phyloP scores from a whole-genome alignment of 2,329 filamentous ascomycete species.

The Fusarium buharicum region DNA sequence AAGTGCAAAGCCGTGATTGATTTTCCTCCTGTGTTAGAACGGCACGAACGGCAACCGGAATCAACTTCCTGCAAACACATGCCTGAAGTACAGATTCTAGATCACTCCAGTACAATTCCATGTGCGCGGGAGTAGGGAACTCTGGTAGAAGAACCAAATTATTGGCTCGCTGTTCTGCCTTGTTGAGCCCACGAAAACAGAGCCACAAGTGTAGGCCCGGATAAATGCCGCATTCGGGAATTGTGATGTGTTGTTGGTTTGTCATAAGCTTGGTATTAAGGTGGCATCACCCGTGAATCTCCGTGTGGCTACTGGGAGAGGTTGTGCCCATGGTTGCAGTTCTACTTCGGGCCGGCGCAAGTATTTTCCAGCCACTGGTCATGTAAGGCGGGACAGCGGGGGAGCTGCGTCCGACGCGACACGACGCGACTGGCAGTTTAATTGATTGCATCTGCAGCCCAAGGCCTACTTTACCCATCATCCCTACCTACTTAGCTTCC shows the following conservation, averaged over 20 bases:
- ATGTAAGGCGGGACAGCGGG: constrained; percentile 10
- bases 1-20: neutral
- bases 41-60: no score
- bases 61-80: neutral
- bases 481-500: neutral
- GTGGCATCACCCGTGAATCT: constrained; percentile 13
- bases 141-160: neutral
- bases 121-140: neutral
- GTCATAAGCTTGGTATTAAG: constrained; percentile 29
- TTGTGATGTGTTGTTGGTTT: constrained; percentile 28
- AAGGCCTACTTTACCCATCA: neutral
- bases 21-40: no score
- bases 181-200: neutral
- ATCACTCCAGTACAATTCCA: neutral
- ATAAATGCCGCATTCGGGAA: constrained; percentile 17
- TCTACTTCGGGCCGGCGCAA: constrained; percentile 6
- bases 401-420: constrained; percentile 21
- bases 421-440: constrained; percentile 27
- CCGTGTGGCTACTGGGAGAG: constrained; percentile 14
- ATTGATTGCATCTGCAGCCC: constrained; percentile 26
- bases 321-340: neutral
- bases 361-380: neutral
- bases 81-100: neutral
- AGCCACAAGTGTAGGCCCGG: neutral
- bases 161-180: neutral